Evolutionary conservation across 2,329 filamentous ascomycete species (phyloP).

Genomic region (Xylaria multiplex): DNA sequence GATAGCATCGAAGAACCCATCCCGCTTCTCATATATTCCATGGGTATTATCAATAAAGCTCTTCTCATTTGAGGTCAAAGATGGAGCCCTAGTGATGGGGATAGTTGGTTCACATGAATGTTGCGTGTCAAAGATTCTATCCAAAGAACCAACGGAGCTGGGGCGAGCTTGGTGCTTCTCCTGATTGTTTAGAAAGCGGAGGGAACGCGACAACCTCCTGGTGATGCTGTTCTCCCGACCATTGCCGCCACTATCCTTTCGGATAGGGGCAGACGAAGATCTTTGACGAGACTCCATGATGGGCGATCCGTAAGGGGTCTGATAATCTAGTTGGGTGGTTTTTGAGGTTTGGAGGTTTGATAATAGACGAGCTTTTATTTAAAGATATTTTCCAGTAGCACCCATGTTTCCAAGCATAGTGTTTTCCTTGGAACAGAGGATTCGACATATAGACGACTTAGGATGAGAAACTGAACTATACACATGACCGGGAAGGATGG

Average conservation of each 20-base stretch:
- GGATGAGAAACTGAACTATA: conserved; percentile 5
- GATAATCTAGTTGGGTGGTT: not conserved
- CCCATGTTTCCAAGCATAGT: conserved; percentile 1
- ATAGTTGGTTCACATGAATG: conserved; percentile 32
- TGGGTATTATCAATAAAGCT: conserved; percentile 53
- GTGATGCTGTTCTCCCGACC: not conserved
- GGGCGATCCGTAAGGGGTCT: not conserved
- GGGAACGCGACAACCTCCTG: conserved; percentile 37
- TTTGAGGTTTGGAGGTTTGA: not conserved
- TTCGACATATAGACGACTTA: conserved; percentile 1
- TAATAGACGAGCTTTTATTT: not conserved
- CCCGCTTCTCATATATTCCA: conserved; percentile 56
- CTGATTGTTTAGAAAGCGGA: conserved; percentile 39
- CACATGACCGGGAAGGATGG: not conserved
- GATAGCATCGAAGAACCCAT: conserved; percentile 60
- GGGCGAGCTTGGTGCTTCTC: conserved; percentile 34
- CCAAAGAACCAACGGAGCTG: conserved; percentile 45
- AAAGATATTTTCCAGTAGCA: not conserved
- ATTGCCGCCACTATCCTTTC: not conserved
- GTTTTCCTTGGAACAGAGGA: not conserved
- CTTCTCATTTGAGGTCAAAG: conserved; percentile 42
- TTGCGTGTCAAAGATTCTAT: conserved; percentile 46
- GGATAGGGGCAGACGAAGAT: not conserved
- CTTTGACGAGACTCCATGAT: conserved; percentile 25
- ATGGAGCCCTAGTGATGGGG: conserved; percentile 27